Evolutionary conservation across 2,329 filamentous ascomycete genomes (phyloP).

Genomic region (Trichophyton equinum): DNA sequence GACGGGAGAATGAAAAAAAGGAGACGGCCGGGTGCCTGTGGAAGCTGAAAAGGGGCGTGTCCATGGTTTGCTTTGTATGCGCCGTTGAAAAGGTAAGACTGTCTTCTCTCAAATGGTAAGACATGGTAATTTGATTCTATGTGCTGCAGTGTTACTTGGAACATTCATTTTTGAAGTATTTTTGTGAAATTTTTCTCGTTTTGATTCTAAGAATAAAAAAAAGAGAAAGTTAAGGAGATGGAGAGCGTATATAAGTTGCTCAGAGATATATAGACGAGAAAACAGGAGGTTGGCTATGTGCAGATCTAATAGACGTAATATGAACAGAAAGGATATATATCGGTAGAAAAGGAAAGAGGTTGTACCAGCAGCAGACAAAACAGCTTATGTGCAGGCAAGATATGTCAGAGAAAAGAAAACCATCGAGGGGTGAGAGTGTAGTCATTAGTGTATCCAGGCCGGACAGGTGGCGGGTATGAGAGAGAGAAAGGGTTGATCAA

Average conservation of each 20-base stretch:
- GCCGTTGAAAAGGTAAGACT: neutral
- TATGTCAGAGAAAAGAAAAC: neutral
- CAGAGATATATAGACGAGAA: neutral
- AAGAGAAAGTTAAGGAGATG: neutral
- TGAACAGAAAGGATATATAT: neutral
- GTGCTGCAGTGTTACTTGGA: neutral
- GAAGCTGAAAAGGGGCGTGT: neutral
- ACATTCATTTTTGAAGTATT: neutral
- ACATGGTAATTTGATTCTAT: neutral
- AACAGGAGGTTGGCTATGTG: neutral
- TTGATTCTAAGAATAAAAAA: neutral
- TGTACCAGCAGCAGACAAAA: slow-evolving; percentile 1
- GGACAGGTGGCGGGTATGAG: neutral
- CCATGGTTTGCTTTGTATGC: neutral
- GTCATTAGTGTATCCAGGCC: neutral
- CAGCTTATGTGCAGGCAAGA: slow-evolving; percentile 1
- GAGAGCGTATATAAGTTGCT: neutral
- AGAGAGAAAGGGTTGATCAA: neutral
- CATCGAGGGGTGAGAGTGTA: neutral
- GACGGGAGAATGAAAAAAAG: neutral
- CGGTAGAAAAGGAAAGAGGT: neutral
- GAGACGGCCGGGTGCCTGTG: neutral
- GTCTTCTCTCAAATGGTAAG: neutral
- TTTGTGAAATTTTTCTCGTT: neutral
- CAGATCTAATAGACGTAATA: neutral